A percentile compares a stretch with the other conserved stretches of the same genome.
These are phyloP conservation scores for Fusarium liriodendri DNA, from an alignment of 2,329 filamentous ascomycete species.

Conservation along the genomic window DNA sequence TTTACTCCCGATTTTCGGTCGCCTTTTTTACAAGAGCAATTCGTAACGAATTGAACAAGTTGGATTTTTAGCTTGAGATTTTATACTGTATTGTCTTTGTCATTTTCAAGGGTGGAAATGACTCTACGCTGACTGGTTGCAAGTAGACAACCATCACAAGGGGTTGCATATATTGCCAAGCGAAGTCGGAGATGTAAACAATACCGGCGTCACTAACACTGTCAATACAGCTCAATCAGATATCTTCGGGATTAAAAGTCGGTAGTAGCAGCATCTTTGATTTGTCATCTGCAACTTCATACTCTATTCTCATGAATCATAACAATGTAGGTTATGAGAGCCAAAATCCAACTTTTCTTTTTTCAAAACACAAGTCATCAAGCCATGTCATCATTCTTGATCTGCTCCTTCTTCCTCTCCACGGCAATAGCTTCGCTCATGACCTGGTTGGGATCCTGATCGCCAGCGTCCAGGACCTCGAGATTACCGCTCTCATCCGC, in stretches of 20 bases:
- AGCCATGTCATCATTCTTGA: slow-evolving; percentile 31
- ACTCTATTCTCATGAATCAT: neutral
- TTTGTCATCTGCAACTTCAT: neutral
- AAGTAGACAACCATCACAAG: neutral
- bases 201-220: neutral
- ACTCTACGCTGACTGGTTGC: neutral
- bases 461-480: slow-evolving; percentile 34
- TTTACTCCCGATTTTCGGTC: neutral
- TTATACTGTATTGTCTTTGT: neutral
- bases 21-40: neutral
- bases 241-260: neutral
- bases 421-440: slow-evolving; percentile 29
- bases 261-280: neutral
- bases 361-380: neutral
- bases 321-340: neutral
- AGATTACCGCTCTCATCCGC: slow-evolving; percentile 25
- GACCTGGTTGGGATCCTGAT: slow-evolving; percentile 32
- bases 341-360: neutral
- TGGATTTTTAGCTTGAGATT: neutral
- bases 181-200: neutral
- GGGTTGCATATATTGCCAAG: neutral
- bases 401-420: slow-evolving; percentile 30
- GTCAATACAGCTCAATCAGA: neutral
- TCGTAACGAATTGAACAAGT: neutral
- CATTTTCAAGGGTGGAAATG: neutral